Base-by-base conservation (phyloP, 2,329 filamentous ascomycete species). In the Arthroderma sp. region DNA sequence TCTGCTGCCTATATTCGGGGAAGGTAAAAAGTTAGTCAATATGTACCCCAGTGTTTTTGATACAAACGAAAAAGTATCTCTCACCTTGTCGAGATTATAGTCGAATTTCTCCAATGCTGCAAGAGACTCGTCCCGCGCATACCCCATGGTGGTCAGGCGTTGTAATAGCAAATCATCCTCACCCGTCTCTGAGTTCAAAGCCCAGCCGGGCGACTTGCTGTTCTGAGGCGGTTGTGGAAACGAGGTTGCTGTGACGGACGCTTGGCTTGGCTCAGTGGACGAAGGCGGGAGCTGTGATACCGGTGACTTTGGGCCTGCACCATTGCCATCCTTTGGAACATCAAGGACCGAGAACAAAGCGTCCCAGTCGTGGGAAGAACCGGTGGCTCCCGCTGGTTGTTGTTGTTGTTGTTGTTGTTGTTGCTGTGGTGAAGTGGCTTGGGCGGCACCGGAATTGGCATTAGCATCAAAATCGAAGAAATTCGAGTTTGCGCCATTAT, bases 141-240 rank as follows among this genome's bases (percentile, higher is more conserved):
- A 96, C 0, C 89, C 89, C 87, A 96, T 94, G 6, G 77, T 74
- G 1, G 85, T 94, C 57, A 96, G 63, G 54, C 87, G 81, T 70
- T 94, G 93, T 53, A 96, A 67, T 46, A 94, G 89, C 6, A 86
- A 83, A 59, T 96, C 89, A 58, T 96, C 89, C 56, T 93, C 85
- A 56, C 83, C 83, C 3, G 83, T 83, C 15, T 80, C 78, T 43
- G 79, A 75, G 38, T 79, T 83, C 42, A 89, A 67, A 4, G 83
- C 81, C 54, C 85, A 75, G 4, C 82, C 84, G 40, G 78, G 64
- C 40, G 49, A 45, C 46, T 64, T 60, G 29, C 32, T 49, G 44
- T 49, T 50, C 50, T 38, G 50, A 39, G 52, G 49, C 41, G 53
- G 57, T 50, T 49, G 53, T 40, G 52, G 48, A 5, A 50, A 43